Evolutionary conservation across 2,329 filamentous ascomycete species (phyloP).

Genomic region (Talaromyces sp.): DNA sequence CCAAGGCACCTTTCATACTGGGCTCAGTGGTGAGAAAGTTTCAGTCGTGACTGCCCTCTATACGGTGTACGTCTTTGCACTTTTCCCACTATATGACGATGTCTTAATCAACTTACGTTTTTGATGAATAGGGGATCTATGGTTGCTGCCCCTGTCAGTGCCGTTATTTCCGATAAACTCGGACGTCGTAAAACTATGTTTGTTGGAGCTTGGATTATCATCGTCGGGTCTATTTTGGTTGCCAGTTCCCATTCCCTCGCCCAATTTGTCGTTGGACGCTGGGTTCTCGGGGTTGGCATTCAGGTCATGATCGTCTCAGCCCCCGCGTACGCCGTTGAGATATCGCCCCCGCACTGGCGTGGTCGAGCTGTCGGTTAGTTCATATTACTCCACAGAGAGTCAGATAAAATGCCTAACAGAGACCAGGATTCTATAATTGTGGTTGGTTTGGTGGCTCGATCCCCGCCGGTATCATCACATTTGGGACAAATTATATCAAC

Average conservation of each 20-base stretch:
- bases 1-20: slow-evolving; percentile 36
- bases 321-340: slow-evolving; percentile 45
- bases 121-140: slow-evolving; percentile 33
- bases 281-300: slow-evolving; percentile 44
- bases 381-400: slow-evolving; percentile 13
- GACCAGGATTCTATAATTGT: slow-evolving; percentile 45
- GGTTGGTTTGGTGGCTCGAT: slow-evolving; percentile 50
- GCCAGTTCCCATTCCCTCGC: slow-evolving; percentile 29
- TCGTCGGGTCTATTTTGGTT: slow-evolving; percentile 40
- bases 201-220: slow-evolving; percentile 39
- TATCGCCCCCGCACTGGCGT: slow-evolving; percentile 46
- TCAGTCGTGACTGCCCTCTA: slow-evolving; percentile 42
- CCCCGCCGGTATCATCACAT: slow-evolving; percentile 46
- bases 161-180: slow-evolving; percentile 40
- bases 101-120: not conserved
- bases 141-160: slow-evolving; percentile 33
- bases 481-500: slow-evolving; percentile 40
- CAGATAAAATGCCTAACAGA: not conserved
- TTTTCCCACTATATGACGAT: not conserved
- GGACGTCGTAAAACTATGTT: slow-evolving; percentile 46
- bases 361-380: slow-evolving; percentile 40
- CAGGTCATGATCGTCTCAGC: slow-evolving; percentile 45
- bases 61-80: slow-evolving; percentile 36
- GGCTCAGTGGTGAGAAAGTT: slow-evolving; percentile 33
- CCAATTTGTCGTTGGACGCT: slow-evolving; percentile 44